Evolutionary conservation across 352 stramenopile genomes (phyloP), one percentile per base, ranked within the genome.

Genomic region (Phytopythium vexans): DNA sequence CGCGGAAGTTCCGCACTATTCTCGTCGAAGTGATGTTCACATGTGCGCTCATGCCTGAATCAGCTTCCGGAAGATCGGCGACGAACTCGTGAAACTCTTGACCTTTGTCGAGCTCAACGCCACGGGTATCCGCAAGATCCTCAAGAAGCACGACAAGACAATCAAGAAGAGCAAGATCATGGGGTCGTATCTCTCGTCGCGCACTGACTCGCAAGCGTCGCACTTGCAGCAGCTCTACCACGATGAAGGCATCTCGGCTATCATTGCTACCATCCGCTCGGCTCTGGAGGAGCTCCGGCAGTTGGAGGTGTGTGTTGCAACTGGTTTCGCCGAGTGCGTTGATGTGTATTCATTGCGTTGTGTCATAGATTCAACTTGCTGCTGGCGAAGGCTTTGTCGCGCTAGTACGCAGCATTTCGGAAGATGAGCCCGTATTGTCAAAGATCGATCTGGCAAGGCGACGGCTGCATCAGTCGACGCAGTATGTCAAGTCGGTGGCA

Each of bases 101-200:
- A 70, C 92, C 49, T 95, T 89, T 49, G 77, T 95, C 9, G 82
- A 94, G 64, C 74, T 95, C 34, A 95, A 95, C 58, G 80, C 83
- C 14, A 94, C 82, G 33, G 84, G 83, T 16, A 86, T 95, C 52
- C 82, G 86, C 48, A 95, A 95, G 64, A 95, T 95, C 63, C 76
- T 92, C 43, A 95, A 95, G 57, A 95, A 95, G 62, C 85, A 92
- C 59, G 82, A 92, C 70, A 94, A 94, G 60, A 80, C 82, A 14
- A 69, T 91, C 53, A 89, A 92, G 46, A 74, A 82, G 54, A 66
- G 75, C 66, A 94, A 92, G 67, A 94, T 94, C 60, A 92, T 89
- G 72, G 82, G 80, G 53, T 84, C 83, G 48, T 94, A 94, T 63
- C 60, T 94, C 45, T 89, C 72, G 8, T 90, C 82, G 32, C 74